Percentiles rank a stretch among this genome's conserved stretches.
Conservation (phyloP, 352 stramenopile species). For the Globisporangium ultimum region DNA sequence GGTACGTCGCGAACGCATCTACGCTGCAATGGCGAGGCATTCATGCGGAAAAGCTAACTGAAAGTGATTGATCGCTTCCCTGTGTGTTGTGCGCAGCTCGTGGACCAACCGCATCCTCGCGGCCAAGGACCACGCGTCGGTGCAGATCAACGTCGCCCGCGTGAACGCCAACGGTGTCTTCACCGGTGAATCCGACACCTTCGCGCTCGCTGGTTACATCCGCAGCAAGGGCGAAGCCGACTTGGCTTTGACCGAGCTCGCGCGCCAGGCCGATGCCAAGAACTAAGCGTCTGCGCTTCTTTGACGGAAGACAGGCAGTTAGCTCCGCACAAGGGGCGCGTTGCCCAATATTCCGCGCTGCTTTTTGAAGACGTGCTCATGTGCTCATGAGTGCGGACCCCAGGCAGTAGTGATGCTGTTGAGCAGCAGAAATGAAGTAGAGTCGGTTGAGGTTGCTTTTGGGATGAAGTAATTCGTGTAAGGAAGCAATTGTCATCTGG, state of each 20-base stretch:
- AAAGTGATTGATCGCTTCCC: too few species aligned
- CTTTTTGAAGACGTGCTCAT: not conserved
- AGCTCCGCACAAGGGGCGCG: not conserved
- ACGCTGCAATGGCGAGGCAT: too few species aligned
- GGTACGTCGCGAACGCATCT: constrained; percentile 39
- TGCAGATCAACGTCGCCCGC: constrained; percentile 98
- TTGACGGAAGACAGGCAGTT: not conserved
- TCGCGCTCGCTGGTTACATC: constrained; percentile 96
- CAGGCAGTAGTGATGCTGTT: not conserved
- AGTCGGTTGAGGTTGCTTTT: constrained; percentile 18
- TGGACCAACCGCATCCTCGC: constrained; percentile 98
- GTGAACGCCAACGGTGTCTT: constrained; percentile 96
- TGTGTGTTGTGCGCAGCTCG: constrained; percentile 63
- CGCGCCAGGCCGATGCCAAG: constrained; percentile 73
- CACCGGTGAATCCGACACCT: constrained; percentile 95
- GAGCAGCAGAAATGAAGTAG: not conserved
- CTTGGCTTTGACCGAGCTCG: constrained; percentile 89
- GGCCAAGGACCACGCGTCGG: constrained; percentile 96
- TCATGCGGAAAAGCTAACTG: too few species aligned
- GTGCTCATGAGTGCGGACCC: not conserved
- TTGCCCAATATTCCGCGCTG: too few species aligned
- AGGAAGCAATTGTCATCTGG: constrained; percentile 2
- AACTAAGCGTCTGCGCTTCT: constrained; percentile 37
- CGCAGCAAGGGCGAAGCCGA: constrained; percentile 95
- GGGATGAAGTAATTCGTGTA: constrained; percentile 3